These are phyloP conservation scores for Macrolepiota fuliginosa DNA, from an alignment of 768 basidiomycete species.

Conservation along the genomic window DNA sequence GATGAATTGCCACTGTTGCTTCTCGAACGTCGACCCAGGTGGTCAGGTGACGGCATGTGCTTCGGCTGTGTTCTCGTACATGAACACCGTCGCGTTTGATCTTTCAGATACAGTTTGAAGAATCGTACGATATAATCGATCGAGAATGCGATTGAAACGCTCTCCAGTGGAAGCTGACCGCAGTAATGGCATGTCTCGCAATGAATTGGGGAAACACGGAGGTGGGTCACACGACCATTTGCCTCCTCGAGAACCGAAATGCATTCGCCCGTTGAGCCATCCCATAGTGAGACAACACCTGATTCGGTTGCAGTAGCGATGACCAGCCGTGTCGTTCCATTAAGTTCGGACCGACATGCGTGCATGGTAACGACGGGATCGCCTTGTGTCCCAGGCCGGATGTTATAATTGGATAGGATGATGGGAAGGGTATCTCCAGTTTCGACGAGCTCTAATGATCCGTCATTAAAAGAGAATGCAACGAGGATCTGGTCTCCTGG, in stretches of 20 bases:
- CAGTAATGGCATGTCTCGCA: constrained; percentile 67
- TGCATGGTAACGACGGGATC: constrained; percentile 55
- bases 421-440: constrained; percentile 41
- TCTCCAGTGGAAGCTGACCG: constrained; percentile 63
- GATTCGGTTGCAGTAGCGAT: constrained; percentile 61
- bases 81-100: constrained; percentile 61
- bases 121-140: constrained; percentile 62
- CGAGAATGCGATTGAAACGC: constrained; percentile 64
- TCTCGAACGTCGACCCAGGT: constrained; percentile 55
- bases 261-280: constrained; percentile 60
- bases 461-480: constrained; percentile 64
- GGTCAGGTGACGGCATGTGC: constrained; percentile 42
- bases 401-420: constrained; percentile 41
- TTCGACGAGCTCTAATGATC: constrained; percentile 61
- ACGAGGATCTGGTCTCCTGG: constrained; percentile 47
- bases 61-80: constrained; percentile 54
- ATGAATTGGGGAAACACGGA: constrained; percentile 58
- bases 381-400: constrained; percentile 57
- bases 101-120: constrained; percentile 59
- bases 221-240: constrained; percentile 52
- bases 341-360: constrained; percentile 50
- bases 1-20: constrained; percentile 53
- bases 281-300: constrained; percentile 77
- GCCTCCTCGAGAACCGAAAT: constrained; percentile 60
- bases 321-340: constrained; percentile 48